Conservation (phyloP, 78 protist species). For the Dictyostelium capitatum region DNA sequence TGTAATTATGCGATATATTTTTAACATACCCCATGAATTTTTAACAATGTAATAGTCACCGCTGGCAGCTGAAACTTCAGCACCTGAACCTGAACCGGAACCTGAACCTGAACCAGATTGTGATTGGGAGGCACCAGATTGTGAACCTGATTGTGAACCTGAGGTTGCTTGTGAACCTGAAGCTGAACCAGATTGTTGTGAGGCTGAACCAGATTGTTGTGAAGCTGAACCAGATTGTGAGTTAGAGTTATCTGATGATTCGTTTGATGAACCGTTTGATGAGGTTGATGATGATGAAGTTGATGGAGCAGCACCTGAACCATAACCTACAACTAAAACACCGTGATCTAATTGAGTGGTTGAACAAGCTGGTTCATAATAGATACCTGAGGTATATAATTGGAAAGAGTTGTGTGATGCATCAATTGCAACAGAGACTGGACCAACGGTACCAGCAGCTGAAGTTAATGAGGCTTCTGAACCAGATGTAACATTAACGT, state of each 20-base stretch:
- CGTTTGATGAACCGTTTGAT: neutral
- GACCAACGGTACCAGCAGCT: constrained; percentile 46
- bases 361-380: constrained; percentile 78
- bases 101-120: neutral
- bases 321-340: constrained; percentile 92
- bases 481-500: constrained; percentile 62
- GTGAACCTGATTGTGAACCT: neutral
- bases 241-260: neutral
- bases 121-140: neutral
- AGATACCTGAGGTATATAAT: constrained; percentile 89
- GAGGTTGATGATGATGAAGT: neutral
- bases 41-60: constrained; percentile 91
- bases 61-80: neutral
- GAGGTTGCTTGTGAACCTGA: neutral
- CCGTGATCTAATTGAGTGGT: constrained; percentile 89
- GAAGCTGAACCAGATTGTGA: neutral
- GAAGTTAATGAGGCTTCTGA: constrained; percentile 66
- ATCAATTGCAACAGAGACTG: constrained; percentile 95
- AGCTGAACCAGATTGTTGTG: neutral
- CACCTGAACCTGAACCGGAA: constrained; percentile 3
- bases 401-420: constrained; percentile 90
- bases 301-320: constrained; percentile 12
- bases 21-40: constrained; percentile 98
- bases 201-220: neutral
- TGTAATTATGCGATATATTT: constrained; percentile 31